Conservation (phyloP, 2,329 filamentous ascomycete species). For the Nemania sp. region DNA sequence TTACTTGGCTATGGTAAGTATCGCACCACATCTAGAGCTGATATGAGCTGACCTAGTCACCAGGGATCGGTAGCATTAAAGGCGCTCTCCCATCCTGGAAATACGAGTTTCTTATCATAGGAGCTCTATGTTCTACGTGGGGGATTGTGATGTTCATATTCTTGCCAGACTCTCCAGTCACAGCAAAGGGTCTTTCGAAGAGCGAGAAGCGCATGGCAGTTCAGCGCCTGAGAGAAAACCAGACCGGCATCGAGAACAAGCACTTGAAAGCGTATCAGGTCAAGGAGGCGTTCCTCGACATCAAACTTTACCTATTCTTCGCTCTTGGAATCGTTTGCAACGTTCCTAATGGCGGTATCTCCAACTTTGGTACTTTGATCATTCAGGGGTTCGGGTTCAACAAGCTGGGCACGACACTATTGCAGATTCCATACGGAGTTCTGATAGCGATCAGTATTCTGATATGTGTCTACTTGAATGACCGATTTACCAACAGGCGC, state of each 20-base stretch:
- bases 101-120: conserved; percentile 48
- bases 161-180: conserved; percentile 56
- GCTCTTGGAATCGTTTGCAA: conserved; percentile 54
- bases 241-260: conserved; percentile 44
- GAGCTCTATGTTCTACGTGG: conserved; percentile 41
- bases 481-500: conserved; percentile 30
- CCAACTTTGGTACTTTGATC: conserved; percentile 61
- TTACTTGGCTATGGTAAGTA: conserved; percentile 53
- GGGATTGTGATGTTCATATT: conserved; percentile 43
- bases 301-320: conserved; percentile 58
- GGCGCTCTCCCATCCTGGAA: conserved; percentile 53
- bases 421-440: conserved; percentile 50
- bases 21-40: too few relatives aligned
- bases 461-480: conserved; percentile 29
- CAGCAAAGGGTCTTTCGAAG: conserved; percentile 52
- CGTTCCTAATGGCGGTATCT: conserved; percentile 59
- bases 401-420: conserved; percentile 55
- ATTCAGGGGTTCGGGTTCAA: conserved; percentile 60
- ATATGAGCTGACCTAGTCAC: conserved; percentile 2
- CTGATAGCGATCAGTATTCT: conserved; percentile 32
- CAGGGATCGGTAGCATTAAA: conserved; percentile 53
- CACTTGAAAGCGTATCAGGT: conserved; percentile 43
- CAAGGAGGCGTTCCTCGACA: conserved; percentile 45
- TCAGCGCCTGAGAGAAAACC: conserved; percentile 43
- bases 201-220: conserved; percentile 44